These are phyloP conservation scores for Pulveroboletus ravenelii DNA, from an alignment of 768 basidiomycete genomes.

Conservation along the genomic window DNA sequence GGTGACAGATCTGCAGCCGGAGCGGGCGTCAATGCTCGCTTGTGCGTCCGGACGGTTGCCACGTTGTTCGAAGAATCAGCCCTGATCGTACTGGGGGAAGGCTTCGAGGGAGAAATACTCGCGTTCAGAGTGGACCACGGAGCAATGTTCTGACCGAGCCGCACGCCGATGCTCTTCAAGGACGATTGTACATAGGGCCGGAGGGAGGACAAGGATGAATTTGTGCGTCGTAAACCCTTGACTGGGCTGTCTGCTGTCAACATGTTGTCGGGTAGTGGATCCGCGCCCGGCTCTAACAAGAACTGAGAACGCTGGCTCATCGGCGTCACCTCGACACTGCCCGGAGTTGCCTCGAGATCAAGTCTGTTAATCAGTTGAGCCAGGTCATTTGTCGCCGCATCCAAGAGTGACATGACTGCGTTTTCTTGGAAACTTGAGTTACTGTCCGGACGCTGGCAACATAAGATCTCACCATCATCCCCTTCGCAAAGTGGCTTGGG, in stretches of 20 bases:
- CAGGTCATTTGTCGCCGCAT: conserved; percentile 76
- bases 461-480: conserved; percentile 36
- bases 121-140: conserved; percentile 54
- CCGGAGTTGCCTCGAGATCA: conserved; percentile 76
- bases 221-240: conserved; percentile 33
- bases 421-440: conserved; percentile 14
- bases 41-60: conserved; percentile 35
- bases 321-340: conserved; percentile 46
- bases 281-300: conserved; percentile 12
- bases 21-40: conserved; percentile 52
- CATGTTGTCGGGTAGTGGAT: conserved; percentile 32
- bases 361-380: conserved; percentile 74
- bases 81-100: conserved; percentile 18
- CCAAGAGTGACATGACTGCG: conserved; percentile 67
- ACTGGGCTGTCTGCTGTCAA: conserved; percentile 34
- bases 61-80: conserved; percentile 25
- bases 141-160: conserved; percentile 54
- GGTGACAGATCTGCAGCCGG: conserved; percentile 55
- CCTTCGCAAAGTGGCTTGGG: conserved; percentile 48
- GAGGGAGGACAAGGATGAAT: conserved; percentile 44
- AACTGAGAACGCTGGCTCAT: conserved; percentile 26
- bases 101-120: conserved; percentile 36
- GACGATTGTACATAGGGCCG: conserved; percentile 43
- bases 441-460: neutral
- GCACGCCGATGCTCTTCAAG: conserved; percentile 17